Base-by-base conservation (phyloP, 371 early-diverging fungal genomes). In the Syncephalastrum monosporum region DNA sequence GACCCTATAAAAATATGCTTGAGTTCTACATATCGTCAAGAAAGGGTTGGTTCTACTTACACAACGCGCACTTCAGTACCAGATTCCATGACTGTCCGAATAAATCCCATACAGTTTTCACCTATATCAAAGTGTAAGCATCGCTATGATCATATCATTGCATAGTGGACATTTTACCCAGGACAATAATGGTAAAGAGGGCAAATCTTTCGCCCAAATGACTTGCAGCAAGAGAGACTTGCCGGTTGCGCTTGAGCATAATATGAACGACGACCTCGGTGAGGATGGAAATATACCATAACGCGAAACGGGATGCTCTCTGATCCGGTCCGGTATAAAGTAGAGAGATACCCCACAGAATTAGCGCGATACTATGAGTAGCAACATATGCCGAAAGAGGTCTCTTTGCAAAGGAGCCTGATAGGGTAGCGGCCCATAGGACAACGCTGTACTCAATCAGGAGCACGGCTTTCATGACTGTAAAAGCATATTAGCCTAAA, bases 121-220 rank as follows among this genome's bases (percentile, higher is more conserved):
- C 78, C 69, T 64, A 56, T 3, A 33, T 8, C 23, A 42, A 17
- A 51, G 27, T 42, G 33, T 41, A 19, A 45, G 24, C 5, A 44
- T 15, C 14, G 47, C 16, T 17, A 47, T 7, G 3, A 41, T 25
- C 42, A 17, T 42, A 27, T n/a, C 8, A 2, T 3, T 13, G 27
- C 41, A n/a, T 6, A 25, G 19, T 33, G n/a, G 15, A 24, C 53
- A 57, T 46, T 68, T 67, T 68, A 54, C 75, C 82, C 17, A 83
- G 59, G 19, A 83, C 75, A 41, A 83, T 78, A 23, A 83, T 63
- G 3, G 83, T 83, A 44, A 83, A 83, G 3, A 83, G 56, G 7
- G 80, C 83, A 58, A 83, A 81, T 0, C 83, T 71, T 24, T 83
- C 83, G 12, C 74, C 82, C 27, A 83, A 55, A 68, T 83, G 83